These are phyloP conservation scores for Euphorbia lathyris DNA, from an alignment of 345 rosid genomes.

Conservation along the genomic window DNA sequence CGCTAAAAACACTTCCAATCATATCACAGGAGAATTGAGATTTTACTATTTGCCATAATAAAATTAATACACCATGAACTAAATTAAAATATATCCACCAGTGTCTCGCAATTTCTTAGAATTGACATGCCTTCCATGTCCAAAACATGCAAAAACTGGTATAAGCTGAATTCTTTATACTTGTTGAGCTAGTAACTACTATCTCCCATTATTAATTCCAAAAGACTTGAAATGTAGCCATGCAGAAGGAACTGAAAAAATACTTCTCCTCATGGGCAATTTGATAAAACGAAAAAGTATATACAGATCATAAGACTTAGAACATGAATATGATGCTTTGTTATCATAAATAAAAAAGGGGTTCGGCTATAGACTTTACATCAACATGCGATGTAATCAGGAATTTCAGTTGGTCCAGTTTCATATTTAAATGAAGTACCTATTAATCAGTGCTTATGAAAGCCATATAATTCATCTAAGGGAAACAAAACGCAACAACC, in stretches of 20 bases:
- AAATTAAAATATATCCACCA: neutral
- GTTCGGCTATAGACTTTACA: too few species aligned
- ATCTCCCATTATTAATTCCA: neutral
- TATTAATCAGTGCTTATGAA: too few species aligned
- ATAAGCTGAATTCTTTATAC: neutral
- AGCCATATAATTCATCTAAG: neutral
- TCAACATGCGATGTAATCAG: too few species aligned
- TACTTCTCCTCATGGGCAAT: neutral
- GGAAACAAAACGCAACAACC: neutral
- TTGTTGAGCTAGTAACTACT: neutral
- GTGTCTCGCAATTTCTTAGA: neutral
- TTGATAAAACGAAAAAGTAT: neutral
- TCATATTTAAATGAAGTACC: too few species aligned
- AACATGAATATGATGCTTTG: neutral
- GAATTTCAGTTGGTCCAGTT: too few species aligned
- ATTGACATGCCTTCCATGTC: neutral
- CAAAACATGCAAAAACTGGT: neutral
- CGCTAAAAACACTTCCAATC: neutral
- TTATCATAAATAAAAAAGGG: neutral
- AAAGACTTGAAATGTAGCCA: neutral
- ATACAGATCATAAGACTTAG: neutral
- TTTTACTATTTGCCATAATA: neutral
- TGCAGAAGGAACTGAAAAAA: neutral
- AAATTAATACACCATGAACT: neutral
- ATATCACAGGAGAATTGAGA: neutral